Evolutionary conservation across 1,284 basidiomycete genomes (phyloP), one percentile per base, ranked within the genome.

Genomic region (Pyrrhoderma noxium): DNA sequence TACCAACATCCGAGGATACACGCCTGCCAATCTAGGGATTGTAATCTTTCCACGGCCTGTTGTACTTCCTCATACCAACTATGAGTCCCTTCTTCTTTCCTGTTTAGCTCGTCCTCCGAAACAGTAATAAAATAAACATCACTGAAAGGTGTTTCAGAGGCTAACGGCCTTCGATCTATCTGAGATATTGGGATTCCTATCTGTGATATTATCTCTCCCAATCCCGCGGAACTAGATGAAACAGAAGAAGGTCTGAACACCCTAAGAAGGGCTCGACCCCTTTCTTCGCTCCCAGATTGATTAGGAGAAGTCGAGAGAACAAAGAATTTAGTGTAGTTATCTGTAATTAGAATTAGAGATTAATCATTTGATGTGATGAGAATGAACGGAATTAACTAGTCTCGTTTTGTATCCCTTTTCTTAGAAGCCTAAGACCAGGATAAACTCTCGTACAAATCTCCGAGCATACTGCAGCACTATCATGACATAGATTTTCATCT

Each of bases 381-480:
- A 5, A 35, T 9, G 18, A 36, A 27, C 35, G 46, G 7, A 3
- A 67, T 75, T 53, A 58, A 83, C 86, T 66, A 49, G 70, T 62
- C 57, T 73, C 70, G 55, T 84, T 77, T 59, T 89, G 86, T 43
- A 89, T 81, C 9, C 74, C 75, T 52, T 78, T 71, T 27, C 63
- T 64, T 27, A 87, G 64, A 3, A 85, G 63, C 43, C 80, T 72
- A 23, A 89, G 65, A 13, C 71, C 77, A 2, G 72, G 65, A 56
- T 84, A 84, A 40, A 83, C 59, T 8, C 67, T 70, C 7, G 71
- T 68, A 52, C 84, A 85, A 19, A 83, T 66, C 36, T 71, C 73
- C 4, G 86, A 87, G 60, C 83, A 85, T 54, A 89, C 86, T 3
- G 86, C 87, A 1, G 83, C 87, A 8, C 72, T 67, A 36, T 67